Evolutionary conservation across 441 rosid species (phyloP), one percentile per base, ranked within the genome.

Genomic region (Raphanus hybrid): DNA sequence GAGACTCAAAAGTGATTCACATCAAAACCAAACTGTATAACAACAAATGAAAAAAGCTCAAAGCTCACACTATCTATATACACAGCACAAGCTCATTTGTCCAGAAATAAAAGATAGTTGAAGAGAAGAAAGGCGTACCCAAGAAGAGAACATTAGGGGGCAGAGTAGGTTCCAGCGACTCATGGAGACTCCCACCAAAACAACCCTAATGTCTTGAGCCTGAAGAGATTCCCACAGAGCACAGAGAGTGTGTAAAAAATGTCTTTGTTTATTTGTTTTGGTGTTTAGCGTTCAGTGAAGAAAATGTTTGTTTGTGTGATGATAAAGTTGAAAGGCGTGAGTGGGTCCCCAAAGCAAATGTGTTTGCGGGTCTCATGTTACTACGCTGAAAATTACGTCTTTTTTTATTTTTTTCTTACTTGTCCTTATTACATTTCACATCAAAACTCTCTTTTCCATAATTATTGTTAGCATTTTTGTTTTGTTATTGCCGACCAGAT

Each of bases 291-390:
- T 48, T 61, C 8, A 41, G 69, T 26, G 58, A 41, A 59, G 74
- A 41, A 58, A 48, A 50, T 27, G 43, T 48, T 23, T 66, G 32
- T 69, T 6, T 18, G 63, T 18, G 74, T 12, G 6, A 69, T 41
- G 73, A 18, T 57, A 70, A 70, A 70, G 18, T 55, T 70, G 39
- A 39, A 29, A 72, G 60, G 45, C 20, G 20, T 52, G 0, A 3
- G 69, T 48, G 76, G 69, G 62, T 0, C 69, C 76, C 76, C 50
- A 5, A 8, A 48, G 45, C 69, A 73, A 50, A 72, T 71, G 59
- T 71, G 45, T 71, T 70, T 12, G 35, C 35, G 63, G 52, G 64
- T 70, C 64, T 70, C 64, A 70, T 70, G 66, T 64, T 52, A 18
- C 64, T 6, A n/a, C 45, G 15, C 20, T 67, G 74, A 58, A 32